Conservation (phyloP, 208 protist genomes). For the Phytomonas sp. region DNA sequence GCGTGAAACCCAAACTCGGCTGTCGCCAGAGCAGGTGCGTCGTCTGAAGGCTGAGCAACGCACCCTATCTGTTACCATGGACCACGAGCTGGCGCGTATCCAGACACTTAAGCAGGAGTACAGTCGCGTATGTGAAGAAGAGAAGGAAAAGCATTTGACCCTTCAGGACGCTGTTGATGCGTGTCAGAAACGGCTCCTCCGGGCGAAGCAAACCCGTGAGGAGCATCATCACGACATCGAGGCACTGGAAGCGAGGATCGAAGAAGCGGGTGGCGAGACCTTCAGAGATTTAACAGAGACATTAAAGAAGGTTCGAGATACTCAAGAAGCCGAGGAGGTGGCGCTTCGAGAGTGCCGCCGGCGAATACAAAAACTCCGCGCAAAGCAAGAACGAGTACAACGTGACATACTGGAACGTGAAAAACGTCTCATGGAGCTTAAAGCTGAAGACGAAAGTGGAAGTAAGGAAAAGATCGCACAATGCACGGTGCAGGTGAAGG, state of each 20-base stretch:
- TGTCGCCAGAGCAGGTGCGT: slow-evolving; percentile 49
- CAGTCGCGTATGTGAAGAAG: background rate
- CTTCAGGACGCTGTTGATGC: slow-evolving; percentile 21
- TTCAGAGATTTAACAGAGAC: slow-evolving; percentile 57
- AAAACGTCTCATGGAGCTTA: slow-evolving; percentile 37
- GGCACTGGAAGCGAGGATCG: slow-evolving; percentile 60
- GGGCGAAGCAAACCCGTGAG: background rate
- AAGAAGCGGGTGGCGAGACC: slow-evolving; percentile 54
- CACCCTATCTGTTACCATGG: slow-evolving; percentile 31
- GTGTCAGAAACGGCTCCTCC: slow-evolving; percentile 4
- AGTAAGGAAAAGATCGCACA: slow-evolving; percentile 41
- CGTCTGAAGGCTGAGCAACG: slow-evolving; percentile 37
- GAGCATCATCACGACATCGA: slow-evolving; percentile 39
- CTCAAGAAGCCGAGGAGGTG: slow-evolving; percentile 61
- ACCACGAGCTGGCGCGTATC: slow-evolving; percentile 33
- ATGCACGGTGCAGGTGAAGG: slow-evolving; percentile 36
- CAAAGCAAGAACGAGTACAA: slow-evolving; percentile 58
- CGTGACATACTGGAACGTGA: slow-evolving; percentile 55
- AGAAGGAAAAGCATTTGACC: slow-evolving; percentile 14
- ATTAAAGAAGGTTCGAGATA: slow-evolving; percentile 51
- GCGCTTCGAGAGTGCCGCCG: slow-evolving; percentile 60
- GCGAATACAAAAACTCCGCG: slow-evolving; percentile 53
- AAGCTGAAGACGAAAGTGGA: slow-evolving; percentile 55
- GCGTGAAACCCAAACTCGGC: slow-evolving; percentile 37
- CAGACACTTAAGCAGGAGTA: slow-evolving; percentile 23